phyloP scores from a whole-genome alignment of 768 basidiomycete genomes.

The Zangia roseola region DNA sequence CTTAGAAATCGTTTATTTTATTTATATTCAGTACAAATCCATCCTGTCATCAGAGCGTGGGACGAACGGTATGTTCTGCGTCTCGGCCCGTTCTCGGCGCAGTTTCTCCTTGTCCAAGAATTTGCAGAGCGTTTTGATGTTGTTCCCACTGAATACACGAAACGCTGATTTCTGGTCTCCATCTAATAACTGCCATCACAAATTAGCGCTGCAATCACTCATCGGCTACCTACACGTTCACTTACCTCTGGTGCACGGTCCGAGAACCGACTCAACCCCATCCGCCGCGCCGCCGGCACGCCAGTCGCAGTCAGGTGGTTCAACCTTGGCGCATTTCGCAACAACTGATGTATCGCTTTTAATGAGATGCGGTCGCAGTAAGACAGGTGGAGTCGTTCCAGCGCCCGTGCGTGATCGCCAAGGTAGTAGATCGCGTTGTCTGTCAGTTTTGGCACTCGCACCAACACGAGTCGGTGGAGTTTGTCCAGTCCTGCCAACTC shows the following conservation, averaged over 20 bases:
- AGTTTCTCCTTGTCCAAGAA: slow-evolving; percentile 73
- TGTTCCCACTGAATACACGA: slow-evolving; percentile 76
- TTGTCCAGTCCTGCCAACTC: slow-evolving; percentile 71
- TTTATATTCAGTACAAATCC: slow-evolving; percentile 51
- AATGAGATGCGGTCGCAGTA: slow-evolving; percentile 83
- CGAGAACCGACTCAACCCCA: slow-evolving; percentile 75
- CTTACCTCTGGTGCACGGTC: slow-evolving; percentile 64
- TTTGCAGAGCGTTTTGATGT: slow-evolving; percentile 56
- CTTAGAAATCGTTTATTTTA: too few species aligned
- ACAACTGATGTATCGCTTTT: slow-evolving; percentile 67
- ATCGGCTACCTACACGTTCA: not conserved
- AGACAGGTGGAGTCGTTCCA: slow-evolving; percentile 83
- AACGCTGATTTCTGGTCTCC: slow-evolving; percentile 67
- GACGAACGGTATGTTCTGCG: slow-evolving; percentile 55
- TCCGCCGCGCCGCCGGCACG: slow-evolving; percentile 66
- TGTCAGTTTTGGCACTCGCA: slow-evolving; percentile 79
- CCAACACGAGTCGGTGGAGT: slow-evolving; percentile 75
- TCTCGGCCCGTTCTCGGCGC: slow-evolving; percentile 58
- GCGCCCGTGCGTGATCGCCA: slow-evolving; percentile 62
- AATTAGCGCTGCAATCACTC: not conserved
- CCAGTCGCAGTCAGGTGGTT: slow-evolving; percentile 81
- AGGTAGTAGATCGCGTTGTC: slow-evolving; percentile 80
- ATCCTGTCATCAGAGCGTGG: slow-evolving; percentile 63
- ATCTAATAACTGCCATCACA: slow-evolving; percentile 52
- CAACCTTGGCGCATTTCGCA: slow-evolving; percentile 57